These are phyloP conservation scores for Solanum hybrid DNA, from an alignment of 305 asterid species.

Conservation along the genomic window DNA sequence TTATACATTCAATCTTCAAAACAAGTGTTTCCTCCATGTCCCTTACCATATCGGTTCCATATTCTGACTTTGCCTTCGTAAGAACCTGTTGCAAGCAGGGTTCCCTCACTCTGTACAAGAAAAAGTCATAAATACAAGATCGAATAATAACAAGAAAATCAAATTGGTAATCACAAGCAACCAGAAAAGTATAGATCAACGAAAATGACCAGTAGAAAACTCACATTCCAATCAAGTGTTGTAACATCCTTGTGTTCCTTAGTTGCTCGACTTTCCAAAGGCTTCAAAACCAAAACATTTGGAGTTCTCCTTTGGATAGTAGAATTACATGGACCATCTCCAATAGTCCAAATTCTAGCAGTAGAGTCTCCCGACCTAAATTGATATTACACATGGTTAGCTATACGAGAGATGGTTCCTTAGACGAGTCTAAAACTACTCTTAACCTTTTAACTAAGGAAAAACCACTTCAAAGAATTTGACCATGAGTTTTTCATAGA, in stretches of 20 bases:
- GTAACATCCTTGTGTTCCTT: slow-evolving; percentile 89
- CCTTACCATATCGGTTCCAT: slow-evolving; percentile 80
- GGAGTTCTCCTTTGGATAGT: slow-evolving; percentile 43
- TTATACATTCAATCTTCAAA: neutral
- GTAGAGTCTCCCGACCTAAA: slow-evolving; percentile 89
- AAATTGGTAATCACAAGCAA: neutral
- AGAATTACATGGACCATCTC: slow-evolving; percentile 55
- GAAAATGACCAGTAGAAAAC: slow-evolving; percentile 5
- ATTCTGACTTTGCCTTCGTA: slow-evolving; percentile 94
- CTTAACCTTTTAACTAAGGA: neutral
- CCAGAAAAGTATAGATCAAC: neutral
- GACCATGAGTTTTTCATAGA: neutral
- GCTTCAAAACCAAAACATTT: slow-evolving; percentile 57
- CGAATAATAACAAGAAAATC: neutral
- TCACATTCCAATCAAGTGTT: slow-evolving; percentile 92
- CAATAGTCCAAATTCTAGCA: slow-evolving; percentile 84
- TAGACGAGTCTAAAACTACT: neutral
- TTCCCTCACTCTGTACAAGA: slow-evolving; percentile 56
- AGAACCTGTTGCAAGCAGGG: slow-evolving; percentile 85
- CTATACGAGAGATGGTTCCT: neutral
- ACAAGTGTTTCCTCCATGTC: neutral
- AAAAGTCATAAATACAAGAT: neutral
- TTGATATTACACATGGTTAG: neutral
- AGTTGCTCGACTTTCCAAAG: slow-evolving; percentile 68
- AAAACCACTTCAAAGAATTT: neutral